These are phyloP conservation scores for Curvularia sp. DNA, from an alignment of 2,329 filamentous ascomycete genomes.

Conservation along the genomic window DNA sequence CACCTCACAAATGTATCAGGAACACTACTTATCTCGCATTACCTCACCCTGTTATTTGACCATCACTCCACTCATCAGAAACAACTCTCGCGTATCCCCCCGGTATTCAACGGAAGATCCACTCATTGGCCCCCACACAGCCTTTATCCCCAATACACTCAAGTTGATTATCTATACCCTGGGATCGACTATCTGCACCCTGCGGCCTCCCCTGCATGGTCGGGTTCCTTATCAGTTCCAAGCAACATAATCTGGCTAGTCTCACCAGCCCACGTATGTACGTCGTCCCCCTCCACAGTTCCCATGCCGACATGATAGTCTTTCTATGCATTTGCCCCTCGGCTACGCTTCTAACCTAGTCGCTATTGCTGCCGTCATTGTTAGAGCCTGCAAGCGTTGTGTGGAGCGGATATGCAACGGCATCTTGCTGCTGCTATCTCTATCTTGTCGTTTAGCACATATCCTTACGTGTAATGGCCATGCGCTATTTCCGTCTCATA, in stretches of 20 bases:
- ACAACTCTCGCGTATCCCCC: conserved; percentile 17
- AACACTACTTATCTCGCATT: conserved; percentile 17
- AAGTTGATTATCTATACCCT: conserved; percentile 15
- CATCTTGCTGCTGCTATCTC: conserved; percentile 16
- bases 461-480: conserved; percentile 20
- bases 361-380: not conserved
- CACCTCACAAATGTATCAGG: not conserved
- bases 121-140: conserved; percentile 18
- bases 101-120: conserved; percentile 6
- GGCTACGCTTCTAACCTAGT: not conserved
- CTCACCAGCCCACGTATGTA: conserved; percentile 3
- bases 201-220: not conserved
- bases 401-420: not conserved
- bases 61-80: conserved; percentile 10
- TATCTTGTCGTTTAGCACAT: conserved; percentile 26
- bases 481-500: conserved; percentile 7
- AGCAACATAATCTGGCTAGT: conserved; percentile 15
- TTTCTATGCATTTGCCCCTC: not conserved
- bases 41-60: conserved; percentile 21
- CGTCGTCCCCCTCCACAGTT: conserved; percentile 16
- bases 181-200: conserved; percentile 16
- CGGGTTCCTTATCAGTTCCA: conserved; percentile 21
- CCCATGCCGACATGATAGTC: conserved; percentile 13
- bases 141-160: conserved; percentile 17
- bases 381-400: not conserved